Conservation (phyloP, 345 rosid genomes). For the Noccaea bulbosa region DNA sequence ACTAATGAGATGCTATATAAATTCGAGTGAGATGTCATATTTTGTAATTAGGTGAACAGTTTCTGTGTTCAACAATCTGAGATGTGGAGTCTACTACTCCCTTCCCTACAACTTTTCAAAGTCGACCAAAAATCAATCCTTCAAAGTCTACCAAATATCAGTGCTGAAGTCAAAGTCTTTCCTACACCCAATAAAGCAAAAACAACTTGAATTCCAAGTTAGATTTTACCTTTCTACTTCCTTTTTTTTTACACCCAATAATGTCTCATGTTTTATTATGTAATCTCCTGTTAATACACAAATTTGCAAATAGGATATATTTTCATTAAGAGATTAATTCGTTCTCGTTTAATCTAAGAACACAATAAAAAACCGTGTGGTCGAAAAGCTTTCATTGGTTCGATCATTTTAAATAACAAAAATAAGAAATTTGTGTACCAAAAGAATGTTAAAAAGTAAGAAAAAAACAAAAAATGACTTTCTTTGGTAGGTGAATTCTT, state of each 20-base stretch:
- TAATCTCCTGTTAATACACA: not conserved
- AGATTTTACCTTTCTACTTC: conserved; percentile 28
- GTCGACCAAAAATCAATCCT: conserved; percentile 25
- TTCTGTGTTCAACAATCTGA: conserved; percentile 11
- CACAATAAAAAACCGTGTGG: not conserved
- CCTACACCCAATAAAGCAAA: conserved; percentile 32
- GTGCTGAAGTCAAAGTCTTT: conserved; percentile 46
- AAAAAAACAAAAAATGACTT: conserved; percentile 18
- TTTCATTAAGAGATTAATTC: not conserved
- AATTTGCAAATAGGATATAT: not conserved
- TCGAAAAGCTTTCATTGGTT: not conserved
- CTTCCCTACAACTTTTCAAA: conserved; percentile 38
- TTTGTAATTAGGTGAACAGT: conserved; percentile 19
- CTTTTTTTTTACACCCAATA: not conserved
- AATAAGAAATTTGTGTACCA: not conserved
- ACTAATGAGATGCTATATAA: not conserved
- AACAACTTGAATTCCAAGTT: conserved; percentile 31
- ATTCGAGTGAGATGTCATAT: not conserved
- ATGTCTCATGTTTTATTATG: not conserved
- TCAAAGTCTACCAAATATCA: conserved; percentile 37
- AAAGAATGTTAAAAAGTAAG: conserved; percentile 15
- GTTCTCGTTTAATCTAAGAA: not conserved
- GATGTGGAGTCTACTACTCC: conserved; percentile 20
- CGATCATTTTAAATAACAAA: not conserved
- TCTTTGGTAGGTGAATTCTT: conserved; percentile 28